Evolutionary conservation across 768 basidiomycete genomes (phyloP), one percentile per base, ranked within the genome.

Genomic region (Lactarius hengduanensis): DNA sequence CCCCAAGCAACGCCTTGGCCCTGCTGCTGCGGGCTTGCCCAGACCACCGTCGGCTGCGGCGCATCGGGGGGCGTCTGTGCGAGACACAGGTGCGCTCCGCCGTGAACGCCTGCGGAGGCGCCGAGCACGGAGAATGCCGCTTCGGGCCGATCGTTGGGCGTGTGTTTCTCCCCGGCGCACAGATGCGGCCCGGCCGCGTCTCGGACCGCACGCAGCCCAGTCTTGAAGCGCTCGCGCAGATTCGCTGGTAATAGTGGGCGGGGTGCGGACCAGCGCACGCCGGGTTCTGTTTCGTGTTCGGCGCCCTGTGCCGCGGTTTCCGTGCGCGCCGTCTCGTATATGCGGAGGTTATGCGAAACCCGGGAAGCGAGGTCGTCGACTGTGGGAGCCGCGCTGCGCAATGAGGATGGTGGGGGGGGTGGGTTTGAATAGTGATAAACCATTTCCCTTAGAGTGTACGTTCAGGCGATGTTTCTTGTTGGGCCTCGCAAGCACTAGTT

Each of bases 81-180:
- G 15, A 67, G 50, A 40, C 30, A 58, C 5, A 67, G 47, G 15
- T 55, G 55, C 10, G 45, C 55, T 9, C 30, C 57, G 3, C 13
- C 10, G 13, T 26, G 53, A 10, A 30, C 41, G 9, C 36, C 60
- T 4, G 18, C 8, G 45, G 32, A 55, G 15, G 50, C 28, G 22
- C 50, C 61, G 38, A 67, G 26, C 28, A 36, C 38, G 20, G 61
- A 67, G 22, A 67, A 54, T 11, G 47, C 28, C 18, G 47, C n/a
- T 40, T 62, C 26, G 50, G 50, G 45, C 38, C 20, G 43, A n/a
- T 62, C 55, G 16, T 62, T 38, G 10, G 40, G 47, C 20, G 18
- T 3, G 40, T 15, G 4, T 34, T 54, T n/a, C 38, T 38, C 38
- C 38, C n/a, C 22, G 22, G 41, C 28, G 53, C 40, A 13, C 10